These are phyloP conservation scores for Stagonosporopsis vannaccii DNA, from an alignment of 2,329 filamentous ascomycete genomes.

Conservation along the genomic window DNA sequence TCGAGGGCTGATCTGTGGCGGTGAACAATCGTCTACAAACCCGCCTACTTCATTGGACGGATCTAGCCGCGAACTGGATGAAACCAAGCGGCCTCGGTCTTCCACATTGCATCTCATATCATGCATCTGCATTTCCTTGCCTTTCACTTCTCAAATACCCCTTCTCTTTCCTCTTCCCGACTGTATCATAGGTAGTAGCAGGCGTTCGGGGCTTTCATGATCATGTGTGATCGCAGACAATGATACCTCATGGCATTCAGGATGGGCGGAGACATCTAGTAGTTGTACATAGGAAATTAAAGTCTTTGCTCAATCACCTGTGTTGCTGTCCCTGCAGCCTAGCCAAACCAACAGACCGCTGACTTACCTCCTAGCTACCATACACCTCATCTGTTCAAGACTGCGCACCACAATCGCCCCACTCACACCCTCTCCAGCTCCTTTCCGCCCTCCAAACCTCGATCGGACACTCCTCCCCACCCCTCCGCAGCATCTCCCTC, in stretches of 20 bases:
- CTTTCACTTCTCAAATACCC: constrained; percentile 25
- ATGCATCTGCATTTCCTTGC: constrained; percentile 7
- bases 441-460: constrained; percentile 10
- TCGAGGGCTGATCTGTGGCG: constrained; percentile 48
- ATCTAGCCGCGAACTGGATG: background rate
- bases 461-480: constrained; percentile 12
- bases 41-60: background rate
- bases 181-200: constrained; percentile 19
- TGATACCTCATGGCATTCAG: constrained; percentile 11
- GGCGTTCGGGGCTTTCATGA: constrained; percentile 12
- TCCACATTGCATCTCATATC: background rate
- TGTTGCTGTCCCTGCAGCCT: background rate
- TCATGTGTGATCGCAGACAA: background rate
- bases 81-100: background rate
- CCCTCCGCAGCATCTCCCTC: constrained; percentile 1
- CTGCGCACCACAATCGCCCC: constrained; percentile 23
- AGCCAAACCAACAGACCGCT: too few species aligned
- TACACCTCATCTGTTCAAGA: constrained; percentile 10
- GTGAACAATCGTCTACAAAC: constrained; percentile 20
- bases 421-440: constrained; percentile 20
- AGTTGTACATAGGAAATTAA: constrained; percentile 19
- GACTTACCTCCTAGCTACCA: too few species aligned
- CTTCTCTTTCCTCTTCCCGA: constrained; percentile 18
- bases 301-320: background rate
- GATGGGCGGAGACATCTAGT: constrained; percentile 10